Evolutionary conservation across 371 early-diverging fungal species (phyloP).

Genomic region (Zopfochytrium polystomum): DNA sequence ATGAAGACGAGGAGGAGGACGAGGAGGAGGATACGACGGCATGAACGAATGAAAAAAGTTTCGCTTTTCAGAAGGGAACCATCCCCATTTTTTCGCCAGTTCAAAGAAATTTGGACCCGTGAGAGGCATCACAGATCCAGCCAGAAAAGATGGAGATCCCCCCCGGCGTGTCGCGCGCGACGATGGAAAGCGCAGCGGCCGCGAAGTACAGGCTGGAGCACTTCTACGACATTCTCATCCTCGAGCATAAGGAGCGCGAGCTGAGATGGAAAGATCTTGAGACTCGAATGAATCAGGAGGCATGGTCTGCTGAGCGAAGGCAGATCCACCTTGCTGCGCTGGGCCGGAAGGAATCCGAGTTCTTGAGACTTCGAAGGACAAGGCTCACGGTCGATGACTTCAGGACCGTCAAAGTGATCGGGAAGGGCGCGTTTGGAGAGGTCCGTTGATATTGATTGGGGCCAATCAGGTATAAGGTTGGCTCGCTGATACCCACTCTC

Average conservation of each 20-base stretch:
- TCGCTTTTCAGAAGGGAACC: no score
- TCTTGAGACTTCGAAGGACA: slow-evolving; percentile 85
- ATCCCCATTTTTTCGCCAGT: no score
- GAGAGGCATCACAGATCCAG: no score
- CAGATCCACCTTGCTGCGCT: slow-evolving; percentile 67
- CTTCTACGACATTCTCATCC: slow-evolving; percentile 67
- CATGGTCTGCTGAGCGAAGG: slow-evolving; percentile 83
- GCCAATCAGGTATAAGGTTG: not conserved
- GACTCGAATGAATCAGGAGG: slow-evolving; percentile 65
- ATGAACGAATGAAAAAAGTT: no score
- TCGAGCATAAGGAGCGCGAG: slow-evolving; percentile 19
- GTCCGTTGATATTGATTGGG: slow-evolving; percentile 44
- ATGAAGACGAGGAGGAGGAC: no score
- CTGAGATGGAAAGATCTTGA: slow-evolving; percentile 79
- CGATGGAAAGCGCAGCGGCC: slow-evolving; percentile 78
- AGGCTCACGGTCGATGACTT: slow-evolving; percentile 94
- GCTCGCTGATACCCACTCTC: not conserved
- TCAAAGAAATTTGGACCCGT: no score
- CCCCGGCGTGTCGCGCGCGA: slow-evolving; percentile 61
- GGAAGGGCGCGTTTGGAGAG: slow-evolving; percentile 99
- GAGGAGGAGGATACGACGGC: no score
- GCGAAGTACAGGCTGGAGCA: slow-evolving; percentile 85
- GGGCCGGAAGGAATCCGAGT: slow-evolving; percentile 91
- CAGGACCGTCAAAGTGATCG: slow-evolving; percentile 95
- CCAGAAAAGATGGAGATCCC: no score